Base-by-base conservation (phyloP, 495 filamentous ascomycete species). In the Annulohypoxylon nitens region DNA sequence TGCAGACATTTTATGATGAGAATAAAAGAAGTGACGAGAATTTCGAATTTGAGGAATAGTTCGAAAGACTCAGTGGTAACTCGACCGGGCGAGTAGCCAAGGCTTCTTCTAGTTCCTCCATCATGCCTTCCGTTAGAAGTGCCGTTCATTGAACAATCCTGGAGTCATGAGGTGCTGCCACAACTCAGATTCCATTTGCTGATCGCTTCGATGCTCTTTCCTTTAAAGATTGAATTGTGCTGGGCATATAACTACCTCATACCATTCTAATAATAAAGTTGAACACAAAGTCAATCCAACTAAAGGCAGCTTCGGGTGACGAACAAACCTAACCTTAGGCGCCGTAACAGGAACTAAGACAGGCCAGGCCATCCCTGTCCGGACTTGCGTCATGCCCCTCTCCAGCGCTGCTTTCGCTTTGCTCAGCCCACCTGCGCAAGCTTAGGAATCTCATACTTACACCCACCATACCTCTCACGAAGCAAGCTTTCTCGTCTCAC, bases 341-440 rank as follows among this genome's bases (percentile, higher is more conserved):
- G 14, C 60, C 66, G 51, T 20, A 75, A 75, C 37, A n/a, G 59
- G 66, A 47, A 47, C 18, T 62, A 62, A 39, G 26, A 36, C 11
- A 23, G 12, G 48, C 11, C 34, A 57, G 66, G 67, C 37, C 23
- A 67, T 20, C 76, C 76, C 70, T 75, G 75, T 69, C 67, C 23
- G 50, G 39, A 58, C 50, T 30, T 78, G 76, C 76, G 73, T 78
- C 76, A 78, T 78, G 73, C 76, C 67, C 76, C 76, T 70, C 73
- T 36, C 43, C 43, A 20, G 43, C 18, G 43, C 43, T 47, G 43
- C 23, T 48, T 67, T 64, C 61, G 47, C 30, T 55, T 55, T 33
- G 54, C 58, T 63, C 61, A 74, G 61, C 71, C 55, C 71, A 70
- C 72, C 50, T 71, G 47, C 61, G 4, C 39, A 43, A 14, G 43